These are phyloP conservation scores for Phytophthora tentaculata DNA, from an alignment of 352 stramenopile genomes.

Conservation along the genomic window DNA sequence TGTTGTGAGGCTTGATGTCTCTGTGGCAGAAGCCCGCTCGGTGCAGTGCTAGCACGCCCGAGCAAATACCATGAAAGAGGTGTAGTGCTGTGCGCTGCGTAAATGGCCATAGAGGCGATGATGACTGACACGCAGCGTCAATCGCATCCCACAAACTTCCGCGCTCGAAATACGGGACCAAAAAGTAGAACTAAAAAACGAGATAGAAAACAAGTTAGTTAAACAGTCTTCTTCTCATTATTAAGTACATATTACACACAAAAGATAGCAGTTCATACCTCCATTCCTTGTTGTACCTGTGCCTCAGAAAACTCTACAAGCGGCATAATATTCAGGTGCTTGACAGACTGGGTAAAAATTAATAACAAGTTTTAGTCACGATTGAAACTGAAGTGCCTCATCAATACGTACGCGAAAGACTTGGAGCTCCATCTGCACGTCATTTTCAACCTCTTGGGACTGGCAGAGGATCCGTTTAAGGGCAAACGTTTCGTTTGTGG, in stretches of 20 bases:
- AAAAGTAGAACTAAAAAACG: constrained; percentile 72
- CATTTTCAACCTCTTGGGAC: constrained; percentile 78
- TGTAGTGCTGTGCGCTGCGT: constrained; percentile 81
- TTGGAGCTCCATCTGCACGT: constrained; percentile 81
- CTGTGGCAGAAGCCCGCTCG: constrained; percentile 83
- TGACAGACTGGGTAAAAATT: constrained; percentile 57
- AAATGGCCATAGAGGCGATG: constrained; percentile 84
- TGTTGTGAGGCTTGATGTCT: constrained; percentile 88
- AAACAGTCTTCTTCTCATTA: no score
- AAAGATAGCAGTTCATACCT: constrained; percentile 47
- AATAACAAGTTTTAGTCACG: constrained; percentile 3
- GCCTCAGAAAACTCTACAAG: constrained; percentile 82
- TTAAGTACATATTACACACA: background rate
- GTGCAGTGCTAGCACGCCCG: constrained; percentile 77
- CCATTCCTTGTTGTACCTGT: constrained; percentile 67
- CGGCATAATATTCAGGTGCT: constrained; percentile 83
- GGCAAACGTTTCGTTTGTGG: constrained; percentile 75
- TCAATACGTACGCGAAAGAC: constrained; percentile 65
- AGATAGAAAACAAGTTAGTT: background rate
- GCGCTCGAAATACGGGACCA: constrained; percentile 87
- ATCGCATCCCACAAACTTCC: constrained; percentile 87
- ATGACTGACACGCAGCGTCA: constrained; percentile 60
- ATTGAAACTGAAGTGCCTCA: background rate
- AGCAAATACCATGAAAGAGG: constrained; percentile 87
- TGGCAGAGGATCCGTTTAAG: constrained; percentile 87